These are phyloP conservation scores for Wickerhamiella vanderwaltii DNA, from an alignment of 805 yeast species.

Conservation along the genomic window DNA sequence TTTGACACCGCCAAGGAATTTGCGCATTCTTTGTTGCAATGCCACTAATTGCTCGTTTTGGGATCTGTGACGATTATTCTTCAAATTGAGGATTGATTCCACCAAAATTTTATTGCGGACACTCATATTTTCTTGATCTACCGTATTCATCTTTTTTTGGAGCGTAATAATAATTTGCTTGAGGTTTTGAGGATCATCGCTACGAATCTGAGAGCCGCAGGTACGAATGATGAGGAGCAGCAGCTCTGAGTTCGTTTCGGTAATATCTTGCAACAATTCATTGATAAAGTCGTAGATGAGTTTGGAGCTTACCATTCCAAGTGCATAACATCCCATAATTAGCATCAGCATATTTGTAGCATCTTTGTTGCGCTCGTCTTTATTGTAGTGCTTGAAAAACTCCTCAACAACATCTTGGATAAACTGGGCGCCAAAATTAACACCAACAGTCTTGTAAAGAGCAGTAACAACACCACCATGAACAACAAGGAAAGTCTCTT, in stretches of 20 bases:
- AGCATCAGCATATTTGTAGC: conserved; percentile 60
- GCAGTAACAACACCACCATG: conserved; percentile 71
- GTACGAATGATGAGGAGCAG: conserved; percentile 58
- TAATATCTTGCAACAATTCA: conserved; percentile 37
- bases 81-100: conserved; percentile 75
- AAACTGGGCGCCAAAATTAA: conserved; percentile 79
- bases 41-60: conserved; percentile 44
- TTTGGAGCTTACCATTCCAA: conserved; percentile 62
- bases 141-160: conserved; percentile 35
- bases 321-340: conserved; percentile 61
- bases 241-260: conserved; percentile 66
- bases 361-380: conserved; percentile 30
- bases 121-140: conserved; percentile 30
- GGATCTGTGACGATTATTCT: conserved; percentile 64
- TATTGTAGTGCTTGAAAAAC: conserved; percentile 33
- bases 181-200: conserved; percentile 79
- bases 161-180: conserved; percentile 60
- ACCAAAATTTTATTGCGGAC: conserved; percentile 71
- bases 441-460: conserved; percentile 65
- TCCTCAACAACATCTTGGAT: conserved; percentile 69
- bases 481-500: conserved; percentile 67
- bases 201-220: conserved; percentile 73
- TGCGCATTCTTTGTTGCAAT: conserved; percentile 47
- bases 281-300: conserved; percentile 67
- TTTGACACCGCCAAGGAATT: conserved; percentile 44